phyloP scores from a whole-genome alignment of 2,329 filamentous ascomycete genomes.

The Microcyclosporella mali region DNA sequence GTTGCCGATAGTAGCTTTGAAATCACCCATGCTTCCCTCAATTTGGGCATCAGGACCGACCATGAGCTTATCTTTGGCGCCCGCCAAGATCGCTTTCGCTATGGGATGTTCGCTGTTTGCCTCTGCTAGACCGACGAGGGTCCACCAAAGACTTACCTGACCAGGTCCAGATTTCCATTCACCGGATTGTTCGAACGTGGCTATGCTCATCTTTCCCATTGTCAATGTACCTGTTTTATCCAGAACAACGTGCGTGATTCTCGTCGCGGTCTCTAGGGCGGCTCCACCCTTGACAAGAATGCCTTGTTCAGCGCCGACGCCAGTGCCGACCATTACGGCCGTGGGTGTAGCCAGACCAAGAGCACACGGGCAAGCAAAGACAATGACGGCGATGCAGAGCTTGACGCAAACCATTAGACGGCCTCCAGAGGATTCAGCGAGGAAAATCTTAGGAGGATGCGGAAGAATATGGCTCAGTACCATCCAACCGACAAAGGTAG shows the following conservation, averaged over 20 bases:
- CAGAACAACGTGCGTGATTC: conserved; percentile 81
- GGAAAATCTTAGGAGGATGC: conserved; percentile 83
- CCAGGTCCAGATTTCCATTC: conserved; percentile 64
- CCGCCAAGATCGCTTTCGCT: conserved; percentile 74
- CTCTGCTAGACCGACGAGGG: conserved; percentile 89
- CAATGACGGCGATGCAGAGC: conserved; percentile 96
- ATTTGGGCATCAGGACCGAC: conserved; percentile 66
- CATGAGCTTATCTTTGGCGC: conserved; percentile 69
- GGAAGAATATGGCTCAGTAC: conserved; percentile 78
- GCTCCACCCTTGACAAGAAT: conserved; percentile 97
- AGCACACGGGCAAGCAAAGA: conserved; percentile 94
- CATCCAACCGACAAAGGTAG: conserved; percentile 92
- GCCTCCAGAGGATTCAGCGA: conserved; percentile 72
- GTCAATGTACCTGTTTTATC: conserved; percentile 97
- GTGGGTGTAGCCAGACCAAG: conserved; percentile 94
- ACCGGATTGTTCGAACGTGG: conserved; percentile 59
- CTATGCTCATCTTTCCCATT: conserved; percentile 90
- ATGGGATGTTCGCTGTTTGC: conserved; percentile 94
- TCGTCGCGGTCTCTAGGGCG: conserved; percentile 82
- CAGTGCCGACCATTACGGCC: conserved; percentile 98
- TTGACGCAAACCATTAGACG: conserved; percentile 95
- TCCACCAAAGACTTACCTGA: conserved; percentile 81
- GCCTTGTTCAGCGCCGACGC: conserved; percentile 87
- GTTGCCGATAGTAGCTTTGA: conserved; percentile 74
- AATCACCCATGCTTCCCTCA: conserved; percentile 79